Percentiles rank a stretch among this genome's conserved stretches.
Conservation (phyloP, 2,329 filamentous ascomycete species). For the Bipolaris zeicola region DNA sequence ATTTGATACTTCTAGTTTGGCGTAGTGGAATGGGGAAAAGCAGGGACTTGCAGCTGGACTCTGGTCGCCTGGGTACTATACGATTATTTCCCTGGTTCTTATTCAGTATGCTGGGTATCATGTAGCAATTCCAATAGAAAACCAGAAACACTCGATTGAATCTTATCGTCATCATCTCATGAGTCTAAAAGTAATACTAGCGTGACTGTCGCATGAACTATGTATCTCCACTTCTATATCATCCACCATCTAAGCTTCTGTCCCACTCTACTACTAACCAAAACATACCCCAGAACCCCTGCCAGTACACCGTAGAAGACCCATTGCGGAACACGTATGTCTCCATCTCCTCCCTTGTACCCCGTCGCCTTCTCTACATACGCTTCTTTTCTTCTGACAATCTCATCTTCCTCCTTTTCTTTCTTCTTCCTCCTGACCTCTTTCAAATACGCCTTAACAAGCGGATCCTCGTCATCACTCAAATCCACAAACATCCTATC, state of each 20-base stretch:
- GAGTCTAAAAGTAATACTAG: no score
- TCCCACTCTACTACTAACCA: slow-evolving; percentile 3
- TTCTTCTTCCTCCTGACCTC: slow-evolving; percentile 1
- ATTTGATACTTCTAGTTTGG: no score
- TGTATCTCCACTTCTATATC: background rate
- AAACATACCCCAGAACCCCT: background rate
- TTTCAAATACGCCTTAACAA: slow-evolving; percentile 31
- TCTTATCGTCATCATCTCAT: no score
- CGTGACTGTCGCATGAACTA: background rate
- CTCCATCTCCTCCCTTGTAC: background rate
- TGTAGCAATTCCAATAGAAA: no score
- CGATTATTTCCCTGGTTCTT: no score
- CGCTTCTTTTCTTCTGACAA: background rate
- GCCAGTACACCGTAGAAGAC: background rate
- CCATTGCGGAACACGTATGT: slow-evolving; percentile 7
- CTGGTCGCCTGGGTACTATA: no score
- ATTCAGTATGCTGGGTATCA: no score
- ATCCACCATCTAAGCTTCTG: background rate
- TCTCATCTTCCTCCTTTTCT: background rate
- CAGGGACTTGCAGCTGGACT: no score
- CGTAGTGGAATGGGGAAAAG: no score
- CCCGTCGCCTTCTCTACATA: background rate
- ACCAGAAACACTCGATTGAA: no score
- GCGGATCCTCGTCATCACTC: slow-evolving; percentile 25
- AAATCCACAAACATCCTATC: slow-evolving; percentile 32